These are phyloP conservation scores for Lichtheimia corymbifera DNA, from an alignment of 371 early-diverging fungal genomes.

Conservation along the genomic window DNA sequence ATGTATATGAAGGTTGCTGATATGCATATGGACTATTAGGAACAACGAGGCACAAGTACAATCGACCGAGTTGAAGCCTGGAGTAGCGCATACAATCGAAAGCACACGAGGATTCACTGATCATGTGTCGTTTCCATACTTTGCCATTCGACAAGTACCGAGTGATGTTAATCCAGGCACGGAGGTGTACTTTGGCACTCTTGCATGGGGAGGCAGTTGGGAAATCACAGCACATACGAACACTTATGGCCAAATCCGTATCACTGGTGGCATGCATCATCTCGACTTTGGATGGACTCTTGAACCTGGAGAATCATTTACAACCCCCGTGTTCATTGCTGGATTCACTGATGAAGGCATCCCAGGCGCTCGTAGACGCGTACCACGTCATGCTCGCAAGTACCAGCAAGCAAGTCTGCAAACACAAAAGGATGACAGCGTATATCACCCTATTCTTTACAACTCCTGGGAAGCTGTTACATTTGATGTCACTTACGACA, in stretches of 20 bases:
- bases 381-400: conserved; percentile 25
- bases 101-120: conserved; percentile 39
- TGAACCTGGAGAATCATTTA: conserved; percentile 9
- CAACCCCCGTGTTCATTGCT: conserved; percentile 28
- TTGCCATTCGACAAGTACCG: conserved; percentile 30
- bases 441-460: conserved; percentile 34
- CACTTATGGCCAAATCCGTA: conserved; percentile 21
- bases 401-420: conserved; percentile 11
- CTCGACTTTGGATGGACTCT: conserved; percentile 31
- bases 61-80: conserved; percentile 21
- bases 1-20: not conserved
- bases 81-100: conserved; percentile 25
- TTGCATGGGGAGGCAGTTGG: conserved; percentile 50
- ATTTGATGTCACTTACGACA: conserved; percentile 29
- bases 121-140: conserved; percentile 40
- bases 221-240: conserved; percentile 26
- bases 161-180: conserved; percentile 19
- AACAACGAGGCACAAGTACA: conserved; percentile 34
- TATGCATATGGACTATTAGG: not conserved
- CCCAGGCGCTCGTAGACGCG: conserved; percentile 31
- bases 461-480: conserved; percentile 52
- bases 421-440: conserved; percentile 7
- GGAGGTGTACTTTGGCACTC: conserved; percentile 37
- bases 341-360: conserved; percentile 36
- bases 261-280: conserved; percentile 40